A percentile compares a stretch with the other conserved stretches of the same genome.
Evolutionary conservation across 2,329 filamentous ascomycete genomes (phyloP).

Genomic region (Dothideomycetidae sp.): DNA sequence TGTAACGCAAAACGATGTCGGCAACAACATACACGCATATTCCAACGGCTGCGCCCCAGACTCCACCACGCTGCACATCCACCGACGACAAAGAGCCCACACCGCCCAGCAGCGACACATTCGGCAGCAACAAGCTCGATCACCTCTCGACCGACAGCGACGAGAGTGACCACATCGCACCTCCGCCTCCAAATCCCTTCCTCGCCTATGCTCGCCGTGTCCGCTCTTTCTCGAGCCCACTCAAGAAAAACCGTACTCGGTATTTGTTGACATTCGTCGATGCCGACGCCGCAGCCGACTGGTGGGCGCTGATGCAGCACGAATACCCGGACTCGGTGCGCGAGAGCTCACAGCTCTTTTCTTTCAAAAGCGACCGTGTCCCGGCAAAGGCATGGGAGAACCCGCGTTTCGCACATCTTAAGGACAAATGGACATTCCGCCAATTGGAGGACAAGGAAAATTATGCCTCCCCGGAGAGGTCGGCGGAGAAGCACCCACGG

Average conservation of each 20-base stretch:
- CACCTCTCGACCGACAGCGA: constrained; percentile 5
- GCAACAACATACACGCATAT: constrained; percentile 4
- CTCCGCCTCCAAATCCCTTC: constrained; percentile 8
- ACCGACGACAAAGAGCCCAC: constrained; percentile 6
- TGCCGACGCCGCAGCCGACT: constrained; percentile 19
- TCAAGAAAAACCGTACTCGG: constrained; percentile 14
- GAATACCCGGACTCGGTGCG: constrained; percentile 19
- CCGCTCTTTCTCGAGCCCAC: constrained; percentile 12
- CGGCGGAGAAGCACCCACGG: neutral
- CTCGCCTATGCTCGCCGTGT: constrained; percentile 12
- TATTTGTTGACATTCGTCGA: constrained; percentile 22
- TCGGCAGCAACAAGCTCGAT: constrained; percentile 3
- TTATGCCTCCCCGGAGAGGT: constrained; percentile 3
- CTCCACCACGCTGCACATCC: constrained; percentile 5
- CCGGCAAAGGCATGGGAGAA: constrained; percentile 19
- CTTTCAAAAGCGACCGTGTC: constrained; percentile 18
- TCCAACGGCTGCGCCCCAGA: constrained; percentile 8
- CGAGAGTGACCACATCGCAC: constrained; percentile 6
- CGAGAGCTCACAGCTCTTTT: constrained; percentile 21
- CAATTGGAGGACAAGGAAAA: constrained; percentile 18
- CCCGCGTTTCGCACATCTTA: constrained; percentile 18
- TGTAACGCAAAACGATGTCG: constrained; percentile 5
- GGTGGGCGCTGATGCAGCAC: constrained; percentile 20
- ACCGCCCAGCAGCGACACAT: constrained; percentile 6
- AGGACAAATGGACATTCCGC: constrained; percentile 22